Evolutionary conservation across 257 asterid genomes (phyloP).

Genomic region (Solanum ossicruentum): DNA sequence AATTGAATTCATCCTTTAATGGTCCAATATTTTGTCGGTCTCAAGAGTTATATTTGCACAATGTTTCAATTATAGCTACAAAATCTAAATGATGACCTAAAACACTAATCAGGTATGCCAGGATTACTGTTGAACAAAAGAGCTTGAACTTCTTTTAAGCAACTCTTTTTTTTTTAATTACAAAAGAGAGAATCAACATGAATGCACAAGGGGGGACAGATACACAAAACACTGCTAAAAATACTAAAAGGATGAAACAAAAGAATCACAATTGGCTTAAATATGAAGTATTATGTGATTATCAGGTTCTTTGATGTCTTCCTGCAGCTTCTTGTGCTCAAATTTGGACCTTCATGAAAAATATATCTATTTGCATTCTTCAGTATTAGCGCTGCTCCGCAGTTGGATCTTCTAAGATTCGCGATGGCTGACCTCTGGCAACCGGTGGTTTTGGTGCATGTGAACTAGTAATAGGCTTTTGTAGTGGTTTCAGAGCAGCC

Average conservation of each 20-base stretch:
- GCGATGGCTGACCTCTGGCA: constrained; percentile 31
- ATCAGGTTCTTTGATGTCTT: constrained; percentile 6
- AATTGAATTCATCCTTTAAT: neutral
- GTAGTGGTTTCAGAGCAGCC: constrained; percentile 79
- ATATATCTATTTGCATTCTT: constrained; percentile 1
- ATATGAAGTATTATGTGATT: constrained; percentile 1
- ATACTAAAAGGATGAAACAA: neutral
- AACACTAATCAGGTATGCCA: neutral
- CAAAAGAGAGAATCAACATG: constrained; percentile 24
- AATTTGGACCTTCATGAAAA: neutral
- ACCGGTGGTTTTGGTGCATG: constrained; percentile 20
- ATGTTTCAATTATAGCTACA: neutral
- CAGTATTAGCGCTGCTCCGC: constrained; percentile 17
- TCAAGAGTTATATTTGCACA: neutral
- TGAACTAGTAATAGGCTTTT: constrained; percentile 54
- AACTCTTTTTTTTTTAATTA: constrained; percentile 4
- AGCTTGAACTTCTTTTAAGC: neutral
- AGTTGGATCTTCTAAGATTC: constrained; percentile 4
- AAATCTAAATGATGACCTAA: neutral
- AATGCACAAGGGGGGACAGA: constrained; percentile 36
- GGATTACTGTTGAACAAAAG: neutral
- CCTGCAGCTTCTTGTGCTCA: neutral
- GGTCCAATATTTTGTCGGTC: neutral
- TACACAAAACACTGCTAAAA: constrained; percentile 33
- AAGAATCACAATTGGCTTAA: constrained; percentile 10